Conservation (phyloP, 1,139 yeast genomes). For the Sugiyamaella xylanicola region DNA sequence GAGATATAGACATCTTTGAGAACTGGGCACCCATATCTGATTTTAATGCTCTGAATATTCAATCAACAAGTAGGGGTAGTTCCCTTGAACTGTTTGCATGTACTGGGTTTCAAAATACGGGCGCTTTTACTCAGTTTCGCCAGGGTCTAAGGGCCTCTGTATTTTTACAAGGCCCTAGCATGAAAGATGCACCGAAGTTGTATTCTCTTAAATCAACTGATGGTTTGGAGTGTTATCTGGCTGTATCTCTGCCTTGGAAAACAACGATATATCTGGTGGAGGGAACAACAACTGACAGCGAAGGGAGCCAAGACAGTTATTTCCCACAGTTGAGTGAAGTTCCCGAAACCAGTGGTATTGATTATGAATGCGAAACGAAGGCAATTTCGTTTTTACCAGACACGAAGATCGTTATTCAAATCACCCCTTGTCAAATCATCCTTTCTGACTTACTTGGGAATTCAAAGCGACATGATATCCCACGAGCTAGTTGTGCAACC, state of each 20-base stretch:
- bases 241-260: conserved; percentile 46
- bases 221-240: conserved; percentile 35
- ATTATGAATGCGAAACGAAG: conserved; percentile 25
- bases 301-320: conserved; percentile 24
- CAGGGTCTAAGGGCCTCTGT: conserved; percentile 46
- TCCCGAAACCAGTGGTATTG: conserved; percentile 32
- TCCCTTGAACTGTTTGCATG: conserved; percentile 51
- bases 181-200: conserved; percentile 31
- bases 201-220: conserved; percentile 31
- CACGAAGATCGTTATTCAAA: conserved; percentile 2
- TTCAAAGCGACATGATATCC: not conserved
- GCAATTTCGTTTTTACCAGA: conserved; percentile 28
- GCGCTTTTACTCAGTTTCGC: conserved; percentile 48
- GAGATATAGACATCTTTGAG: conserved; percentile 36
- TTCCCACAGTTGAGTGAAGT: conserved; percentile 32
- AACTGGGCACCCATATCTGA: conserved; percentile 58
- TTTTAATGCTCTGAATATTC: conserved; percentile 34
- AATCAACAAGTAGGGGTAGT: conserved; percentile 27
- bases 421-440: conserved; percentile 6
- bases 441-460: conserved; percentile 7
- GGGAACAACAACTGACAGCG: conserved; percentile 33
- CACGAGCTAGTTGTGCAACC: conserved; percentile 6
- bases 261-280: conserved; percentile 40
- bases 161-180: conserved; percentile 29
- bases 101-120: conserved; percentile 48